Percentiles rank a stretch among this genome's conserved stretches.
Evolutionary conservation across 2,329 filamentous ascomycete species (phyloP).

Genomic region (Boeremia exigua): DNA sequence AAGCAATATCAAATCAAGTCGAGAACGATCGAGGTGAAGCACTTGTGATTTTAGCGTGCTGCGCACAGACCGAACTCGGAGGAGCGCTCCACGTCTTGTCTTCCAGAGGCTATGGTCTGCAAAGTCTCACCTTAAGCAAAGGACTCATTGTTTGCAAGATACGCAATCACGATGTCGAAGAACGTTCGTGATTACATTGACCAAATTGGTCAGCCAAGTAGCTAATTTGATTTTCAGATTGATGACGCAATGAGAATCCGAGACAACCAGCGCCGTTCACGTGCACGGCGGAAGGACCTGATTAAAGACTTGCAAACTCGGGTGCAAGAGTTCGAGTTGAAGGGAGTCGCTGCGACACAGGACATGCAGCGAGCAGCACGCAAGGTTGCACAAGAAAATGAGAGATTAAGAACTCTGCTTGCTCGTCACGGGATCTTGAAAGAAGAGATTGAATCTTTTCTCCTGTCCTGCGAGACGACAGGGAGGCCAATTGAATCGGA

Average conservation of each 20-base stretch:
- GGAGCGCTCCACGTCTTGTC: not conserved
- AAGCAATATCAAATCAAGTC: not conserved
- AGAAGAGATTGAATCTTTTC: slow-evolving; percentile 29
- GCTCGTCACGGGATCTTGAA: slow-evolving; percentile 28
- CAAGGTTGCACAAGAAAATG: slow-evolving; percentile 71
- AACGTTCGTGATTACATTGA: not conserved
- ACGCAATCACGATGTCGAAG: slow-evolving; percentile 11
- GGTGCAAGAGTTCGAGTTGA: slow-evolving; percentile 65
- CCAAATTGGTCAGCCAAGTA: not conserved
- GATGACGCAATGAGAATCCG: slow-evolving; percentile 60
- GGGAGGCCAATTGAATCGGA: slow-evolving; percentile 3
- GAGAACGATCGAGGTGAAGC: slow-evolving; percentile 3
- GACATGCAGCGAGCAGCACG: slow-evolving; percentile 74
- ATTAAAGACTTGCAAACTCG: slow-evolving; percentile 69
- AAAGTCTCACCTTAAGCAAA: slow-evolving; percentile 4
- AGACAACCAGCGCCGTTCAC: slow-evolving; percentile 76
- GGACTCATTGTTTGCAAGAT: not conserved
- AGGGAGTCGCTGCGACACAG: slow-evolving; percentile 68
- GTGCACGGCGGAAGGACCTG: slow-evolving; percentile 73
- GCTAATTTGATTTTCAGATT: slow-evolving; percentile 6
- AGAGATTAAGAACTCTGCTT: slow-evolving; percentile 64
- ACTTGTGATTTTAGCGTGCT: slow-evolving; percentile 7
- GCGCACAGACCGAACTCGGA: slow-evolving; percentile 7
- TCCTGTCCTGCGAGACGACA: slow-evolving; percentile 21
- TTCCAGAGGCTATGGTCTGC: not conserved